phyloP scores from a whole-genome alignment of 148 eudicot genomes.

The Talinum fruticosum region DNA sequence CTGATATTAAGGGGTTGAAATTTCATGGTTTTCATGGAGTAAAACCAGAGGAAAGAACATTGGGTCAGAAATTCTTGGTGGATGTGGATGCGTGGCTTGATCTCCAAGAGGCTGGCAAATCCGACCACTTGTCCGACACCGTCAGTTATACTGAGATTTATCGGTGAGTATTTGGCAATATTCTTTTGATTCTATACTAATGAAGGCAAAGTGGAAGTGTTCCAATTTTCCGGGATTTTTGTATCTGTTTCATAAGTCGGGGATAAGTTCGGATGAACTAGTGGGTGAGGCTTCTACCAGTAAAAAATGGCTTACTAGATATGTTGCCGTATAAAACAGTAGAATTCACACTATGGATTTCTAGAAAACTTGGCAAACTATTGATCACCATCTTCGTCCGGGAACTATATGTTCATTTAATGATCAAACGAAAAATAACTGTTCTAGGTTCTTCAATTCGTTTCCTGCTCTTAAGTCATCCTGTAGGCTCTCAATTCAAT shows the following conservation, averaged over 20 bases:
- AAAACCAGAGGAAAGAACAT: conserved; percentile 67
- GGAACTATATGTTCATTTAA: background rate
- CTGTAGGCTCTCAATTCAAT: no score
- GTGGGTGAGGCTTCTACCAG: background rate
- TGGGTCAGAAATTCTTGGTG: conserved; percentile 84
- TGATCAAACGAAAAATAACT: background rate
- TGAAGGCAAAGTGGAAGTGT: background rate
- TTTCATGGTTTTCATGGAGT: conserved; percentile 94
- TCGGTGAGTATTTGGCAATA: conserved; percentile 41
- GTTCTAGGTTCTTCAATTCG: background rate
- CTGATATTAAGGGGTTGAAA: conserved; percentile 72
- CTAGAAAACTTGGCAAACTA: background rate
- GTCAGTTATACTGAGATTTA: conserved; percentile 83
- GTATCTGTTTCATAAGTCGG: background rate
- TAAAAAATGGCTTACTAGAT: background rate
- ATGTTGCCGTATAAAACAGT: background rate
- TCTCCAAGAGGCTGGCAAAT: conserved; percentile 65
- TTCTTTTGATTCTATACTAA: background rate
- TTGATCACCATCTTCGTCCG: background rate
- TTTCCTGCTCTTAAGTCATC: background rate
- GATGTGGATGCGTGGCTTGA: conserved; percentile 95
- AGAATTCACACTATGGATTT: background rate
- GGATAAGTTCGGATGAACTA: background rate
- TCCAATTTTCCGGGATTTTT: background rate
- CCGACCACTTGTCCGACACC: conserved; percentile 70